These are phyloP conservation scores for Aspergillus ellipticus DNA, from an alignment of 495 filamentous ascomycete species.

Conservation along the genomic window DNA sequence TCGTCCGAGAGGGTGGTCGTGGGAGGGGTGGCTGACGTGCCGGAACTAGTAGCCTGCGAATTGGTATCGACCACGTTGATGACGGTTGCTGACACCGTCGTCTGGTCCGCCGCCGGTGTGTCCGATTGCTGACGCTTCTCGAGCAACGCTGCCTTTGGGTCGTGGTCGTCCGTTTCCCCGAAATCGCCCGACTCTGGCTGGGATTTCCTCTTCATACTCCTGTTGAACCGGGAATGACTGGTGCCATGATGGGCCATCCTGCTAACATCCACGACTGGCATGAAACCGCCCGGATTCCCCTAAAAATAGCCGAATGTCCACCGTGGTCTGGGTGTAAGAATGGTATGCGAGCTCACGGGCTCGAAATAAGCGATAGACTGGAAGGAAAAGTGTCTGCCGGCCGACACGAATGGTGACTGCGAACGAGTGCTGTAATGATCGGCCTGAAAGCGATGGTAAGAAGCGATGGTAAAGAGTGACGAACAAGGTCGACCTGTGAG, in stretches of 20 bases:
- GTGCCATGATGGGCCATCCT: constrained; percentile 25
- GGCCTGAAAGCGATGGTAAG: background rate
- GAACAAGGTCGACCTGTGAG: background rate
- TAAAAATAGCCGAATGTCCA: background rate
- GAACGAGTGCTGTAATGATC: background rate
- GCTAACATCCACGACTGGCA: constrained; percentile 2
- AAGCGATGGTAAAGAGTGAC: constrained; percentile 4
- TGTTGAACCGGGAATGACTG: constrained; percentile 19
- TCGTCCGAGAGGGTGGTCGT: background rate
- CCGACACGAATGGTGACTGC: constrained; percentile 12
- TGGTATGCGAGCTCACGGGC: background rate
- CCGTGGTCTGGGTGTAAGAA: background rate
- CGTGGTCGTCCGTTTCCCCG: background rate
- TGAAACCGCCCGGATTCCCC: background rate
- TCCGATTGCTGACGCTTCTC: constrained; percentile 13
- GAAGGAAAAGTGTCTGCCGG: constrained; percentile 20
- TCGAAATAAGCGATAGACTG: constrained; percentile 1
- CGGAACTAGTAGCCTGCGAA: background rate
- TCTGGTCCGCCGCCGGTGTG: constrained; percentile 2
- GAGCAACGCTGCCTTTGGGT: background rate
- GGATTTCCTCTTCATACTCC: constrained; percentile 12
- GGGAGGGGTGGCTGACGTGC: background rate
- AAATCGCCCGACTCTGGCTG: constrained; percentile 8
- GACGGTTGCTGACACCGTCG: constrained; percentile 4
- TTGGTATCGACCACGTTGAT: background rate